A percentile compares a stretch with the other conserved stretches of the same genome.
phyloP scores from a whole-genome alignment of 129 eudicot species.

The Glebionis coronaria region DNA sequence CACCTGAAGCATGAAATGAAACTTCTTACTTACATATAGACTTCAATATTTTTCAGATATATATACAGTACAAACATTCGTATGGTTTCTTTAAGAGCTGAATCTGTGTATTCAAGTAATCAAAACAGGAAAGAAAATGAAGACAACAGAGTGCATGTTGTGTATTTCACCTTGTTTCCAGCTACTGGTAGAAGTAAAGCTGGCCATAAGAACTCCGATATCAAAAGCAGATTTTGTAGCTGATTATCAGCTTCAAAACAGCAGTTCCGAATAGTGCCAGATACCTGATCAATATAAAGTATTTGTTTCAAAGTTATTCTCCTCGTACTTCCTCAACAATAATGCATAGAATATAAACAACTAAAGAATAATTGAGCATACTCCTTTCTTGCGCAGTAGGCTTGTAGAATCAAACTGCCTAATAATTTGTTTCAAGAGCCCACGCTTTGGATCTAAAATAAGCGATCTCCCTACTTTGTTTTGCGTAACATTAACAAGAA shows the following conservation, averaged over 20 bases:
- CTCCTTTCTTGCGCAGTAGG: constrained; percentile 83
- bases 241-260: constrained; percentile 95
- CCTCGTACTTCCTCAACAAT: not conserved
- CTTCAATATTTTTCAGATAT: no score
- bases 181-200: constrained; percentile 94
- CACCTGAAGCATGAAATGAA: constrained; percentile 41
- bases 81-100: not conserved
- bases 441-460: constrained; percentile 78
- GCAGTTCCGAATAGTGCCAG: constrained; percentile 96
- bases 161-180: constrained; percentile 69
- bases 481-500: constrained; percentile 87
- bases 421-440: constrained; percentile 82
- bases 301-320: no score
- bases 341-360: constrained; percentile 2
- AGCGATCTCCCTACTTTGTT: constrained; percentile 69
- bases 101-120: not conserved
- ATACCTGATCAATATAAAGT: constrained; percentile 37
- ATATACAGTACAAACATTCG: not conserved
- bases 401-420: constrained; percentile 88
- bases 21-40: not conserved
- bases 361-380: constrained; percentile 29
- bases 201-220: constrained; percentile 97
- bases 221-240: constrained; percentile 78
- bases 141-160: not conserved
- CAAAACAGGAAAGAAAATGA: not conserved